Base-by-base conservation (phyloP, 2,329 filamentous ascomycete genomes). In the Cladosporium velox region DNA sequence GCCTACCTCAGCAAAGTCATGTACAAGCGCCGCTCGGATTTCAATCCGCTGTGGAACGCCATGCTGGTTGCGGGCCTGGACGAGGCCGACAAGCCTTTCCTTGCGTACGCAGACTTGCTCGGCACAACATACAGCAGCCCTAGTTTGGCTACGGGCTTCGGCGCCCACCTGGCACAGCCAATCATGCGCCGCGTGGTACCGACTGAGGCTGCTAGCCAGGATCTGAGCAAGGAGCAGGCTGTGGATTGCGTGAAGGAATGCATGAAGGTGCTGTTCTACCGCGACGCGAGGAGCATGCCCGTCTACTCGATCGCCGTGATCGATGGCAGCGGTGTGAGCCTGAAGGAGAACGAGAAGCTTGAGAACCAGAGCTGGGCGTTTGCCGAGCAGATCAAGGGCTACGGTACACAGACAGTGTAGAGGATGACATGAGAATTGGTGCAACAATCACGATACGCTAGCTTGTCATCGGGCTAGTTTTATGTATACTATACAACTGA, bases 281-380 rank as follows among this genome's bases (percentile, higher is more conserved):
- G 95, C 74, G 95, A 99, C 81, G 95, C 95, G 54, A 89, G 95
- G 79, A 96, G 91, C 82, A 82, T 95, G 81, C 93, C 97, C 81
- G 86, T 87, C 72, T 99, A 97, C 83, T 95, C 91, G 70, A 89
- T 98, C 77, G 94, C 94, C 24, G 86, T 98, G 64, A 86, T 99
- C 65, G 95, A 91, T 65, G 91, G 92, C 81, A 91, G 92, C 60
- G 76, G 91, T n/a, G 88, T 98, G 67, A 90, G 96, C 65, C 78
- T 97, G 71, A 90, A 89, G 79, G 88, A 96, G 80, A 83, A 91
- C 74, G 91, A 96, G 84, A 89, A 93, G 85, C 85, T 99, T 71
- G 93, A 98, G 85, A 86, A 89, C 74, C 94, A 98, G 86, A 97
- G 93, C 86, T 98, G 94, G 95, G 93, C 91, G 61, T 99, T 99